Base-by-base conservation (phyloP, 2,329 filamentous ascomycete genomes). In the Fusarium longipes region DNA sequence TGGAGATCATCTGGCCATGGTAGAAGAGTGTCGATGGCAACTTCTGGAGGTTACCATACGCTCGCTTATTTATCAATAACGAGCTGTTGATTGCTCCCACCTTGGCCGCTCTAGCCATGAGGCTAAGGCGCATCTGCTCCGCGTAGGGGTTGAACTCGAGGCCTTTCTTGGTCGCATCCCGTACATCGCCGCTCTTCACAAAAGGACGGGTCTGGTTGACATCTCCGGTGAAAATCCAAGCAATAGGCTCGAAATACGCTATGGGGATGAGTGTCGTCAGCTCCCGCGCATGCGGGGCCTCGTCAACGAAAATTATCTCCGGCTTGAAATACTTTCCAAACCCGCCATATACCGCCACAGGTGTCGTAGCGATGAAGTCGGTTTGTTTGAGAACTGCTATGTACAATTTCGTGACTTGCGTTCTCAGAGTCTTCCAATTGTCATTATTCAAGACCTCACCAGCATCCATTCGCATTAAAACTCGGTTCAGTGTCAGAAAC, bases 241-340 rank as follows among this genome's bases (percentile, higher is more conserved):
- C 78, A 4, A 76, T 61, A 0, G 82, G 81, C 4, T 76, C 74
- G 44, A 79, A 83, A 27, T 77, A 80, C 0, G 81, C 81, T 20
- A 84, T 71, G 0, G 82, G 75, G 2, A 84, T 82, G 18, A 84
- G 67, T 0, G 79, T 80, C 0, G 82, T 82, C 0, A 83, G 71
- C 64, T 84, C 82, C 17, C 82, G 72, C 0, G 81, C 80, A 42
- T 84, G 82, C 0, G 81, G 79, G 0, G 81, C 79, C 75, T 96
- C 93, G 40, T 94, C 93, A 65, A 96, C 92, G 74, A 97, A 94
- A 1, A 96, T 87, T 66, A 97, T 89, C 70, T 96, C 91, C 0
- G 93, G 92, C 66, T 91, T 90, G 30, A 93, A 93, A 8, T 93
- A 72, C 3, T 73, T 75, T 0, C 75, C 67, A 32, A 83, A 81